phyloP scores from a whole-genome alignment of 2,329 filamentous ascomycete species.

The Fusarium musae region DNA sequence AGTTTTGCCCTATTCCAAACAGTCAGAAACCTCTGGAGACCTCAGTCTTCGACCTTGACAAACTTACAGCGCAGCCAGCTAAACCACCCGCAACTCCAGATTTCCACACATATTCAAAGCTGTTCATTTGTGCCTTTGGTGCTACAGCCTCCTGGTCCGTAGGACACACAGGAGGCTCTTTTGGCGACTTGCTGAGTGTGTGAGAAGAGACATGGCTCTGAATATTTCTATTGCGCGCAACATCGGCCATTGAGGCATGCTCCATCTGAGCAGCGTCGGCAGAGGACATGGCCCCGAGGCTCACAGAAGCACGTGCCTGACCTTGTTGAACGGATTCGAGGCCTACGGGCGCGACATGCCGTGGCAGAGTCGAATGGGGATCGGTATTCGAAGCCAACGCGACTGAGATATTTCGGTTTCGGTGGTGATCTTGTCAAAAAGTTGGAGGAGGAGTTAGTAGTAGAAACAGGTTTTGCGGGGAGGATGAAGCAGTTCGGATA shows the following conservation, averaged over 20 bases:
- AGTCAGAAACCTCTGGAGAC: constrained; percentile 12
- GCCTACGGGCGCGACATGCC: constrained; percentile 44
- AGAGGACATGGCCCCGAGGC: constrained; percentile 61
- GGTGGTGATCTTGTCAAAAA: background rate
- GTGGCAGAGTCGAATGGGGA: constrained; percentile 14
- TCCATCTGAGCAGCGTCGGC: constrained; percentile 64
- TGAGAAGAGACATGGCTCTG: constrained; percentile 45
- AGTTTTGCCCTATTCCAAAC: constrained; percentile 80
- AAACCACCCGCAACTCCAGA: constrained; percentile 89
- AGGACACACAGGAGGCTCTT: constrained; percentile 57
- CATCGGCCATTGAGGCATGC: constrained; percentile 69
- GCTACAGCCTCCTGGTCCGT: constrained; percentile 60
- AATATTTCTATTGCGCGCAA: constrained; percentile 52
- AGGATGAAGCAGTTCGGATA: constrained; percentile 27
- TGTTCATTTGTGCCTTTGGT: constrained; percentile 66
- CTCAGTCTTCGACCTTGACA: background rate
- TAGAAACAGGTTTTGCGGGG: constrained; percentile 15
- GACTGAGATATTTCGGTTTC: background rate
- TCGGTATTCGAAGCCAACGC: constrained; percentile 13
- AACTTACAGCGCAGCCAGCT: constrained; percentile 88
- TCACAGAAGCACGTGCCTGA: constrained; percentile 41
- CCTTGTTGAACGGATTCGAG: constrained; percentile 23
- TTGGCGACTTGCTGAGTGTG: constrained; percentile 36
- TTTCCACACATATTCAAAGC: constrained; percentile 83
- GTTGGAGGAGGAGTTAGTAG: constrained; percentile 8